phyloP scores from a whole-genome alignment of 257 asterid species.

The Ilex aquifolium region DNA sequence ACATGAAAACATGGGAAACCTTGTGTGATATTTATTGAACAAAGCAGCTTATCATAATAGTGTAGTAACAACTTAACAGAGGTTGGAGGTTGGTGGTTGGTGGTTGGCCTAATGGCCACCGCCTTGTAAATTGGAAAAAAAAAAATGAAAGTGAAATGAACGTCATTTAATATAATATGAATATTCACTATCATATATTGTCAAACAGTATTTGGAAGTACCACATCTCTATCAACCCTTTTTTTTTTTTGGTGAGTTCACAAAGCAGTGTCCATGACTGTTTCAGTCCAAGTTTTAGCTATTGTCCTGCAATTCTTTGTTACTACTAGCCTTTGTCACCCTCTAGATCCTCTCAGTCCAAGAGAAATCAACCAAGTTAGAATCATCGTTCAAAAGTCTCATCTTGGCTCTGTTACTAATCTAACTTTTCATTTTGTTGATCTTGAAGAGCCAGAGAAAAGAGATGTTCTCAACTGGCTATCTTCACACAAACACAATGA shows the following conservation, averaged over 20 bases:
- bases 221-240: neutral
- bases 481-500: constrained; percentile 11
- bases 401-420: constrained; percentile 25
- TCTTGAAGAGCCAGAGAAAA: constrained; percentile 57
- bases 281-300: constrained; percentile 15
- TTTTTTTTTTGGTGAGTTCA: neutral
- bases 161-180: too few relatives aligned
- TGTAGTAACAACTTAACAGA: too few relatives aligned
- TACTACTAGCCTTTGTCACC: constrained; percentile 31
- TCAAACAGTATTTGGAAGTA: constrained; percentile 1
- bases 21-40: too few relatives aligned
- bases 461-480: constrained; percentile 47
- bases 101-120: too few relatives aligned
- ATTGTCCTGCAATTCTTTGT: constrained; percentile 10
- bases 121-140: too few relatives aligned
- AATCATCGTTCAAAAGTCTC: constrained; percentile 35
- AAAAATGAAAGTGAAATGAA: too few relatives aligned
- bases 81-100: too few relatives aligned
- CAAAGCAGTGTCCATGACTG: constrained; percentile 16
- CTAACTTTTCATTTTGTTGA: constrained; percentile 57
- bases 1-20: constrained; percentile 6
- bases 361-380: constrained; percentile 35
- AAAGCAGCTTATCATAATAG: too few relatives aligned
- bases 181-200: constrained; percentile 1
- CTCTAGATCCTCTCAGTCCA: constrained; percentile 65